These are phyloP conservation scores for Blastomyces percursus DNA, from an alignment of 2,329 filamentous ascomycete genomes.

Conservation along the genomic window DNA sequence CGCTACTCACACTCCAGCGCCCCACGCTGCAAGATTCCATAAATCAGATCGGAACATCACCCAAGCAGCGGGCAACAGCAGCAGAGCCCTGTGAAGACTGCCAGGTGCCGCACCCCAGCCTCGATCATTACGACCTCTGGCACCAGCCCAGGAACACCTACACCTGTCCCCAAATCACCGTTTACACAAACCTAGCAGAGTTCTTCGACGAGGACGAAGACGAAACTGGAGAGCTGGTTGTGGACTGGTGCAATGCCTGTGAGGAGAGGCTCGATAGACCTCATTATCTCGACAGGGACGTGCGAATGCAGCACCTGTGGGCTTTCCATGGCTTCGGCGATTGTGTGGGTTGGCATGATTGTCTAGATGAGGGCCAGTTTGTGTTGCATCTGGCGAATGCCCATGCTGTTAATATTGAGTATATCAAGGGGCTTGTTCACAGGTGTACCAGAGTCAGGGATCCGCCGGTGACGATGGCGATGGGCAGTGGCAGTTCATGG, in stretches of 20 bases:
- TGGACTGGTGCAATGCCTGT: conserved; percentile 1
- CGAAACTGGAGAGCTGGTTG: background rate
- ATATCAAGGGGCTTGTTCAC: background rate
- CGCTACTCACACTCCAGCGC: background rate
- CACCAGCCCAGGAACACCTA: background rate
- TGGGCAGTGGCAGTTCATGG: background rate
- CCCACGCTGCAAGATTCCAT: conserved; percentile 2
- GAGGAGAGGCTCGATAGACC: background rate
- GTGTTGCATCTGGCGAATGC: background rate
- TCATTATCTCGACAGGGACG: background rate
- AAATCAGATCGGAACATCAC: background rate
- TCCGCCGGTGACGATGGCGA: background rate
- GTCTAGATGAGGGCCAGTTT: background rate
- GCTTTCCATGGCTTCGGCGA: background rate
- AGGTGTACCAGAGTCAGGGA: background rate
- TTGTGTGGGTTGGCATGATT: background rate
- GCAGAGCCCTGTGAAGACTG: background rate
- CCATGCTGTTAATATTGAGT: background rate
- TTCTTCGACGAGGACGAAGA: conserved; percentile 1
- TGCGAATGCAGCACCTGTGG: background rate
- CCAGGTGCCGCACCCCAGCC: background rate
- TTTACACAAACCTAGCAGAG: background rate
- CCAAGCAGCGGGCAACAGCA: background rate
- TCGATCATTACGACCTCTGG: conserved; percentile 2
- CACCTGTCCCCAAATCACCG: background rate